Evolutionary conservation across 75 land plant genomes (phyloP), one percentile per base, ranked within the genome.

Genomic region (Isoetes taiwanensis): DNA sequence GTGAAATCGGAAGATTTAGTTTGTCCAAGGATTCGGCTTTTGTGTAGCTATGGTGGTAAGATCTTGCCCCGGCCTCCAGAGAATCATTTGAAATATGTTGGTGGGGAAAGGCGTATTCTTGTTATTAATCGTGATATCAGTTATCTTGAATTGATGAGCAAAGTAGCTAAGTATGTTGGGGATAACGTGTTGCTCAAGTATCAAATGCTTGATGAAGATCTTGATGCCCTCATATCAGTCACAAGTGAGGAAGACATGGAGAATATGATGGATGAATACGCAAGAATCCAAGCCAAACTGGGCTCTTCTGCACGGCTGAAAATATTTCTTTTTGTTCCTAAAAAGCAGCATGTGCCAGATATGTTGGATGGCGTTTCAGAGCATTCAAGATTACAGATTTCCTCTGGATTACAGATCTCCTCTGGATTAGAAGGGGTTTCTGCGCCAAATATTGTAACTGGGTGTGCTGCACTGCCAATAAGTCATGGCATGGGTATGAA

Each of bases 251-350:
- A 80, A 34, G 83, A 80, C 30, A 54, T 80, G 8, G 83, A 76
- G 40, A 76, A 80, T 64, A 66, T 80, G 80, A 73, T 80, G 53
- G 80, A 76, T 12, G 83, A 80, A 48, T 76, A 72, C 46, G 79
- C n/a, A n/a, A n/a, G n/a, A n/a, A n/a, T n/a, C n/a, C n/a, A n/a
- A n/a, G n/a, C n/a, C n/a, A n/a, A n/a, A n/a, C n/a, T n/a, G n/a
- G n/a, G n/a, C n/a, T n/a, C n/a, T n/a, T n/a, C n/a, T n/a, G n/a
- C n/a, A n/a, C n/a, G n/a, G n/a, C n/a, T n/a, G n/a, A n/a, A n/a
- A n/a, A n/a, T n/a, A n/a, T n/a, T n/a, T n/a, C n/a, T n/a, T n/a
- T n/a, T n/a, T n/a, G n/a, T n/a, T n/a, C n/a, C n/a, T n/a, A n/a
- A n/a, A n/a, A n/a, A n/a, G n/a, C n/a, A n/a, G n/a, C n/a, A n/a